phyloP scores from a whole-genome alignment of 2,329 filamentous ascomycete genomes.

The Colletotrichum graminicola region DNA sequence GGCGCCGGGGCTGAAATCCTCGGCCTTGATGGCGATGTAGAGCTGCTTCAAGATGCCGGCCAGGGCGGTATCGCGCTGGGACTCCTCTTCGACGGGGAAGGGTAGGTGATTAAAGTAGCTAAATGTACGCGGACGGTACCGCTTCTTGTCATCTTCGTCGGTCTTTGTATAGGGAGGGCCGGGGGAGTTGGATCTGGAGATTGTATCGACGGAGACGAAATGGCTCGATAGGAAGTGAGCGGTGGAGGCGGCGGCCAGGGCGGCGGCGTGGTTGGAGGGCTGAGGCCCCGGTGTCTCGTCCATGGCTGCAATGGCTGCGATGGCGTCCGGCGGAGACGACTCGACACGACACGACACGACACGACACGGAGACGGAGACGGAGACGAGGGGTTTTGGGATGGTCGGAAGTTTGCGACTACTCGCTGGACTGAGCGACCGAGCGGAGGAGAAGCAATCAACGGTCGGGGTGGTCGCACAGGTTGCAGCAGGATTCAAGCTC shows the following conservation, averaged over 20 bases:
- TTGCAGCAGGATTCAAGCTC: constrained; percentile 33
- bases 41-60: constrained; percentile 92
- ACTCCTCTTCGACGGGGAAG: constrained; percentile 86
- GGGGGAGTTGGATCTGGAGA: constrained; percentile 89
- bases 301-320: constrained; percentile 45
- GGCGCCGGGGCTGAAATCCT: constrained; percentile 93
- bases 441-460: constrained; percentile 25
- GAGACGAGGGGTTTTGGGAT: neutral
- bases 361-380: neutral
- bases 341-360: no score
- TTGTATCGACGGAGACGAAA: constrained; percentile 70
- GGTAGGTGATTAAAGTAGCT: constrained; percentile 93
- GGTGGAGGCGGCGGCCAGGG: constrained; percentile 49
- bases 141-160: constrained; percentile 67
- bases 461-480: constrained; percentile 17
- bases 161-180: constrained; percentile 69
- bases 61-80: constrained; percentile 81
- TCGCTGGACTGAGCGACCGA: constrained; percentile 21
- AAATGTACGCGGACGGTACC: constrained; percentile 89
- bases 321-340: neutral
- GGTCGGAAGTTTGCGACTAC: constrained; percentile 7
- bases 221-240: constrained; percentile 54
- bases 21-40: constrained; percentile 89
- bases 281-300: constrained; percentile 51
- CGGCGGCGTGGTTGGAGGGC: constrained; percentile 51